Evolutionary conservation across 306 rosid genomes (phyloP), one percentile per base, ranked within the genome.

Genomic region (Lathyrus aphaca): DNA sequence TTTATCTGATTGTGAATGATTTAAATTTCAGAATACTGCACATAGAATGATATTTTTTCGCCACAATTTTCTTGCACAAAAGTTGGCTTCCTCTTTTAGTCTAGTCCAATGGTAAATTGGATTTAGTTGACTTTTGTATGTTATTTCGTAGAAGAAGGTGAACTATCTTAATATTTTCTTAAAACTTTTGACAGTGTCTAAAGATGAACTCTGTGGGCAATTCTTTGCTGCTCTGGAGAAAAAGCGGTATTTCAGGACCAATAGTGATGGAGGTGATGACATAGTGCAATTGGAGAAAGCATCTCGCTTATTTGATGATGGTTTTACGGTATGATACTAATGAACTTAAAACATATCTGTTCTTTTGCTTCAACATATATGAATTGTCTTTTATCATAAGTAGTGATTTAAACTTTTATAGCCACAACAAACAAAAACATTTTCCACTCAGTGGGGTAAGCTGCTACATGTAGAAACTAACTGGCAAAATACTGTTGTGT

Each of bases 171-270:
- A 62, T 65, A 44, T 66, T 69, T 37, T 75, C 64, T 67, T 69
- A 64, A 72, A 69, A 72, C 9, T n/a, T 53, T 51, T 80, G 61
- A 73, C 81, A 79, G 83, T 60, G n/a, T 78, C 95, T 30, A 87
- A 73, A 85, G 98, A 93, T 77, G 97, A 86, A 74, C 91, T 93
- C 42, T 84, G 87, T 62, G 96, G 86, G 37, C 84, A 80, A 80
- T 88, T 90, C 79, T 84, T 93, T 82, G 79, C 90, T 48, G 94
- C 96, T 8, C 85, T 93, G 57, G 98, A 90, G 86, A 87, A 76
- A 73, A 83, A 40, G 73, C 72, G 64, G 59, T 93, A 65, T 72
- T 88, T 90, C 57, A 65, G 75, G 88, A 73, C 83, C 63, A 77
- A 77, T 70, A 71, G 76, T 74, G 92, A 88, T 76, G 98, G 94